Evolutionary conservation across 352 stramenopile genomes (phyloP), one percentile per base, ranked within the genome.

Genomic region (Globisporangium irregulare): DNA sequence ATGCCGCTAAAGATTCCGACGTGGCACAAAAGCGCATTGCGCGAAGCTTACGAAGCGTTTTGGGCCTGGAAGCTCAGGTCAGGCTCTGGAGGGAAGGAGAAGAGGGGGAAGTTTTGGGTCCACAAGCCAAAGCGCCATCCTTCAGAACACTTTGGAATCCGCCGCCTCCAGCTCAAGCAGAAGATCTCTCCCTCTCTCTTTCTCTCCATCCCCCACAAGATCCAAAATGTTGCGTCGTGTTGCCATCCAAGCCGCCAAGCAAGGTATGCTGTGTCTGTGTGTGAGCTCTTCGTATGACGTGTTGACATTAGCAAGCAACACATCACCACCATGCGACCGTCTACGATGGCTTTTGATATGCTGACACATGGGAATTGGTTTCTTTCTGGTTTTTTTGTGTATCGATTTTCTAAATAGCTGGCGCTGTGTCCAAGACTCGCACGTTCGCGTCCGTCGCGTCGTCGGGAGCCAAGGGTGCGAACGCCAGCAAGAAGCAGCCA

Each of bases 171-270:
- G 61, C 66, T n/a, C 69, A 79, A 56, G 48, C 63, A 65, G 59
- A 59, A 64, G 41, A 50, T 20, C 71, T 58, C 41, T 64, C 15
- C 14, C 69, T 59, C 64, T 34, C 64, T 6, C 15, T 24, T 34
- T 29, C 25, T 29, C 22, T 41, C 53, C 5, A 25, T 64, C 56
- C 57, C 34, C 22, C 15, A 48, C 43, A 51, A 51, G 15, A n/a
- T 32, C 20, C 59, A 67, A 20, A 64, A 91, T 90, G 81, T 69
- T 92, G 38, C 84, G 84, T 53, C 84, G 80, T 61, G 77, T 72
- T 27, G 74, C 76, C 55, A 46, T 86, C 68, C 78, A 76, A 46
- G 71, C 75, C 15, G 65, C 72, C 65, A 81, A 82, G 65, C 78
- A 86, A 59, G 70, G 61, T 69, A 34, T 58, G 18, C n/a, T n/a